These are phyloP conservation scores for Cadophora sp. DNA, from an alignment of 2,329 filamentous ascomycete species.

Conservation along the genomic window DNA sequence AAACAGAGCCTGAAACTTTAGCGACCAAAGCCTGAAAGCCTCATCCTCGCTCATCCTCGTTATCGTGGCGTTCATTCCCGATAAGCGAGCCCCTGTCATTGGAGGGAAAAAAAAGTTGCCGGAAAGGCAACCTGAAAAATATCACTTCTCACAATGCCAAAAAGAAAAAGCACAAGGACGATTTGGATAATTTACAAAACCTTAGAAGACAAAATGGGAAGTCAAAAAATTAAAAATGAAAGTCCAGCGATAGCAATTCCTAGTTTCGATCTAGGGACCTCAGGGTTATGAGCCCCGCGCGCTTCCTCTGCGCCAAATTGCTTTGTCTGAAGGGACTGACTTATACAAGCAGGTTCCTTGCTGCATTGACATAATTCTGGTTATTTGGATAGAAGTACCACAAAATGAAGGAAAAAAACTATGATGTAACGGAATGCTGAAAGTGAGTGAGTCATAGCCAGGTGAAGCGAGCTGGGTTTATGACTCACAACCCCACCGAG, in stretches of 20 bases:
- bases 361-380: background rate
- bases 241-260: slow-evolving; percentile 16
- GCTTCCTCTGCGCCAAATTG: slow-evolving; percentile 24
- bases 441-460: slow-evolving; percentile 15
- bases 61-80: too few species aligned
- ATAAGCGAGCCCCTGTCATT: too few species aligned
- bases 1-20: too few species aligned
- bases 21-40: too few species aligned
- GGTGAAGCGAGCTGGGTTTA: background rate
- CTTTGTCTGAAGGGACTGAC: slow-evolving; percentile 11
- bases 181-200: too few species aligned
- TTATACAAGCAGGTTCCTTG: slow-evolving; percentile 1
- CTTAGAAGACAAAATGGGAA: too few species aligned
- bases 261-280: slow-evolving; percentile 22
- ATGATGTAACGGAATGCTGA: background rate
- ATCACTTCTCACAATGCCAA: too few species aligned
- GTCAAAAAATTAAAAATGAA: background rate
- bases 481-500: slow-evolving; percentile 8
- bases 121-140: too few species aligned
- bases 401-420: background rate
- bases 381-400: slow-evolving; percentile 4
- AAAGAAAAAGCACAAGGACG: too few species aligned
- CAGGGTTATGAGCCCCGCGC: slow-evolving; percentile 23
- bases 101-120: too few species aligned
- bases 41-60: too few species aligned